Percentiles rank a stretch among this genome's conserved stretches.
Evolutionary conservation across 805 yeast species (phyloP).

Genomic region (Cyberlindnera xishuangbannaensis): DNA sequence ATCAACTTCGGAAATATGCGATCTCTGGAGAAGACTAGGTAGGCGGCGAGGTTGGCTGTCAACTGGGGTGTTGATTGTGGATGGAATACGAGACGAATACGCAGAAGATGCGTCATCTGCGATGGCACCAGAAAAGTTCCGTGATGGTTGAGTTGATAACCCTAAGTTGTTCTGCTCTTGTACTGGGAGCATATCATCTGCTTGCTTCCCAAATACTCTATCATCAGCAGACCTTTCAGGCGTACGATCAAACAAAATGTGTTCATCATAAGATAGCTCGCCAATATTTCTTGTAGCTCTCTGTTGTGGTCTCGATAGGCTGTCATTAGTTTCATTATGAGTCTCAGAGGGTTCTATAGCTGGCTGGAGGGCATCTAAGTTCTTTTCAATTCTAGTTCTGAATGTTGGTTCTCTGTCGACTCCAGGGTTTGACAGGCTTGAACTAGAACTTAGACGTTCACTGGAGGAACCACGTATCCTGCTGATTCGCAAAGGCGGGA

Average conservation of each 20-base stretch:
- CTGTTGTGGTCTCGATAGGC: conserved; percentile 1
- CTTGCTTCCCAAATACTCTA: background rate
- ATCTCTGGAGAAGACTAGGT: conserved; percentile 10
- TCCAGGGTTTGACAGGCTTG: conserved; percentile 1
- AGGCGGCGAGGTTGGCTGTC: conserved; percentile 14
- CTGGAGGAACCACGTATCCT: too few species aligned
- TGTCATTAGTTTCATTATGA: conserved; percentile 12
- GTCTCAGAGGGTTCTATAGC: conserved; percentile 12
- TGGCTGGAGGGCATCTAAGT: conserved; percentile 21
- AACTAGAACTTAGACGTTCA: background rate
- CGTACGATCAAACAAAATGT: conserved; percentile 3
- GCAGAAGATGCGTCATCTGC: conserved; percentile 20
- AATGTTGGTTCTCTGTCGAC: conserved; percentile 21
- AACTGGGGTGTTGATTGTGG: conserved; percentile 14
- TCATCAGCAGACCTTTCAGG: background rate
- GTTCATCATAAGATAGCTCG: conserved; percentile 6
- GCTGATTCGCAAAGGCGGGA: too few species aligned
- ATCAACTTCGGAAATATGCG: conserved; percentile 14
- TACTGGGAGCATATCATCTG: background rate
- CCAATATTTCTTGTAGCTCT: conserved; percentile 5
- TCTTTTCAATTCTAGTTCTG: conserved; percentile 24
- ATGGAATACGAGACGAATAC: conserved; percentile 21
- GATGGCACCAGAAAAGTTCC: background rate
- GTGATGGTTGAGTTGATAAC: too few species aligned
- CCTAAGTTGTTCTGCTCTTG: too few species aligned